Conservation (phyloP, 768 basidiomycete species). For the Suillus americanus region DNA sequence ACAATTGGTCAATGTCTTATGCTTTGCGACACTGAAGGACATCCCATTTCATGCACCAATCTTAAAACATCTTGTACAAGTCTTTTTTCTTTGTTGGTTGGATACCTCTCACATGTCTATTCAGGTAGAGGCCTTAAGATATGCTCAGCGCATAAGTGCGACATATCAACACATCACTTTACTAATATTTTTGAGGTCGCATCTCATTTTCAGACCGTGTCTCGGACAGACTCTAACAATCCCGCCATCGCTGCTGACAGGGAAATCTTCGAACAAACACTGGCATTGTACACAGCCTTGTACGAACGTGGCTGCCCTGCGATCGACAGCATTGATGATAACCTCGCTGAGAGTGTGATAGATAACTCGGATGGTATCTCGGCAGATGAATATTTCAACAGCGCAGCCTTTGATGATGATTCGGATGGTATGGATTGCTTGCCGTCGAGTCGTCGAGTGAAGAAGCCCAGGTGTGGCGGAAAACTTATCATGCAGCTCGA, state of each 20-base stretch:
- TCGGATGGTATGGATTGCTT: neutral
- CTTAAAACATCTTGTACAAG: neutral
- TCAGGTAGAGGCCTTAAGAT: neutral
- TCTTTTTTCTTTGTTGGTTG: neutral
- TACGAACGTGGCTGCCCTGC: neutral
- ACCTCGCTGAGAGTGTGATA: neutral
- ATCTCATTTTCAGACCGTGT: neutral
- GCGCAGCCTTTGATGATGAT: neutral
- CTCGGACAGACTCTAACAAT: neutral
- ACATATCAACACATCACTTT: neutral
- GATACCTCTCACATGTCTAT: neutral
- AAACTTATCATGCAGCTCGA: neutral
- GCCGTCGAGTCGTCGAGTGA: neutral
- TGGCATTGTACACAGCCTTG: neutral
- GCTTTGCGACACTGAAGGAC: neutral
- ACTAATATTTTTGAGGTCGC: neutral
- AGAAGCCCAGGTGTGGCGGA: neutral
- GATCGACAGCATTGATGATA: neutral
- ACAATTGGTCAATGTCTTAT: neutral
- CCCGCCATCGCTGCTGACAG: neutral
- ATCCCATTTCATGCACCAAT: neutral
- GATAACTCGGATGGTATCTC: neutral
- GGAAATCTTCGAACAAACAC: neutral
- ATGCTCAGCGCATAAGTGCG: neutral
- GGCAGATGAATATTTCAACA: neutral